phyloP scores from a whole-genome alignment of 176 grass and related monocot species.

The Avena atlantica region DNA sequence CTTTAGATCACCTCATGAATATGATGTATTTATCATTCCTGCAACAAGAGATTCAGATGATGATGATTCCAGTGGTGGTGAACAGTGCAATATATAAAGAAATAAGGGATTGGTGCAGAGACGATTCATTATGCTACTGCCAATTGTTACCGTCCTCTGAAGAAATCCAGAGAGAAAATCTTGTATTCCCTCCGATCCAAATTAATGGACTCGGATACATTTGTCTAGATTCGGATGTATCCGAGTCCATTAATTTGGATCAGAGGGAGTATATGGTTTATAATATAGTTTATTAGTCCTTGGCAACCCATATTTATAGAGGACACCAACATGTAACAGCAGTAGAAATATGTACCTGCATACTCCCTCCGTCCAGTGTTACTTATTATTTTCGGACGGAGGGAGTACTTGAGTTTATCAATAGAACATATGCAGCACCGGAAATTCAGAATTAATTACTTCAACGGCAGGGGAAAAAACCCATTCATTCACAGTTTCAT shows the following conservation, averaged over 20 bases:
- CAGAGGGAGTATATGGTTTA: background rate
- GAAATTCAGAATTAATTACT: background rate
- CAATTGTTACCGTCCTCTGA: background rate
- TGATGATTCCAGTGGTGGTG: constrained; percentile 8
- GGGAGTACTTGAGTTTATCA: background rate
- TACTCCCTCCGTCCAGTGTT: no score
- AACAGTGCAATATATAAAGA: background rate
- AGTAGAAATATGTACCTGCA: background rate
- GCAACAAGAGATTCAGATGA: constrained; percentile 12
- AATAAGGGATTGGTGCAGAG: background rate
- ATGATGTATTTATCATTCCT: constrained; percentile 50
- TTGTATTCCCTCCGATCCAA: background rate
- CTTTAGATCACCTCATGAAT: constrained; percentile 54
- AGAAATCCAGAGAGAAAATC: background rate
- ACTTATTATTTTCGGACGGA: no score
- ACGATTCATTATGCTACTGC: background rate
- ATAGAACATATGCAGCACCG: background rate
- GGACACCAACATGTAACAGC: background rate
- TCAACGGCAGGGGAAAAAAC: background rate
- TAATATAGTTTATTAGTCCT: background rate
- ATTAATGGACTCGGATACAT: no score
- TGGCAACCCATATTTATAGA: background rate
- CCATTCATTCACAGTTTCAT: background rate
- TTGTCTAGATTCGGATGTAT: no score
- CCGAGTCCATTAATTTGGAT: no score